Percentiles rank a stretch among this genome's conserved stretches.
These are phyloP conservation scores for Brettanomyces naardenensis DNA, from an alignment of 805 yeast species.

Conservation along the genomic window DNA sequence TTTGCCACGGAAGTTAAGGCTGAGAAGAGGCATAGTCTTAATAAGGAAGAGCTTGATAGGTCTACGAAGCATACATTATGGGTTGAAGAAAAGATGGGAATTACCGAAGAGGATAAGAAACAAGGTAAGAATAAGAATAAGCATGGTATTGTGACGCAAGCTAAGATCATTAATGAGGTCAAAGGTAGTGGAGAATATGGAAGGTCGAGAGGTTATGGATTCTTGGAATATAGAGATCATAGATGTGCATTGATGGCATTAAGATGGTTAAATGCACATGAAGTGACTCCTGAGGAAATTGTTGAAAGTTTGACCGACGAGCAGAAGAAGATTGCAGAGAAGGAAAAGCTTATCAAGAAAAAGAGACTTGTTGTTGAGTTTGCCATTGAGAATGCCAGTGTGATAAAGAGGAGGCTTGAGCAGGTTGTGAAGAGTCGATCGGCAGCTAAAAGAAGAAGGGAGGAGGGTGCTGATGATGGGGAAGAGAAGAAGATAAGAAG, in stretches of 20 bases:
- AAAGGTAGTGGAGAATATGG: constrained; percentile 84
- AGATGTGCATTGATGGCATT: constrained; percentile 90
- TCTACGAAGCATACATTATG: constrained; percentile 58
- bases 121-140: constrained; percentile 67
- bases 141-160: constrained; percentile 86
- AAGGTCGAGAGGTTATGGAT: constrained; percentile 94
- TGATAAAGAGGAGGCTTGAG: constrained; percentile 83
- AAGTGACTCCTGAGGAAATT: constrained; percentile 65
- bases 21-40: constrained; percentile 69
- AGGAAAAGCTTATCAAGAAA: constrained; percentile 43
- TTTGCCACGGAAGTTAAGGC: constrained; percentile 86
- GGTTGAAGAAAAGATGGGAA: constrained; percentile 25
- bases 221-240: constrained; percentile 88
- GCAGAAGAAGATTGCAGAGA: constrained; percentile 46
- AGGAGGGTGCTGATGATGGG: constrained; percentile 10
- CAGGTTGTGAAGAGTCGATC: constrained; percentile 31
- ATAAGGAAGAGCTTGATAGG: constrained; percentile 80
- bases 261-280: constrained; percentile 94
- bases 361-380: constrained; percentile 88
- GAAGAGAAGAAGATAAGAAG: constrained; percentile 10
- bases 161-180: constrained; percentile 87
- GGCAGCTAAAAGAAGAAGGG: constrained; percentile 22
- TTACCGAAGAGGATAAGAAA: constrained; percentile 37
- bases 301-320: constrained; percentile 63
- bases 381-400: constrained; percentile 93